phyloP scores from a whole-genome alignment of 2,329 filamentous ascomycete species.

The Cryphonectria japonica region DNA sequence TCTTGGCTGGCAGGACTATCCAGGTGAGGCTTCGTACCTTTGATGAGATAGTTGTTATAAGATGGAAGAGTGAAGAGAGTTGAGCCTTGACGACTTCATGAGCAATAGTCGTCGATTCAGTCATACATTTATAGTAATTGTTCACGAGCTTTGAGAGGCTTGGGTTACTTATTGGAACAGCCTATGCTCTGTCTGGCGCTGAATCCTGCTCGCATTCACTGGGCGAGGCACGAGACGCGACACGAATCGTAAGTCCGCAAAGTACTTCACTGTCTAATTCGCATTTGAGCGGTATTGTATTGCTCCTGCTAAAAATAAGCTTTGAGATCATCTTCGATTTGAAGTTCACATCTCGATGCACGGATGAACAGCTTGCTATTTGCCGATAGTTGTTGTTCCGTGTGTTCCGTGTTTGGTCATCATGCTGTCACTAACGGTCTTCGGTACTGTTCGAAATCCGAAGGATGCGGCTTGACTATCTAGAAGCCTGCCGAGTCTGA shows the following conservation, averaged over 20 bases:
- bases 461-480: background rate
- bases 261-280: too few species aligned
- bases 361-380: background rate
- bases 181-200: background rate
- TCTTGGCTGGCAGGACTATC: background rate
- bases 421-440: background rate
- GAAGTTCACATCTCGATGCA: background rate
- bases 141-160: background rate
- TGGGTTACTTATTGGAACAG: too few species aligned
- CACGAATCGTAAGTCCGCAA: background rate
- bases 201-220: conserved; percentile 2
- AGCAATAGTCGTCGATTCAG: background rate
- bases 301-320: background rate
- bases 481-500: background rate
- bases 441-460: background rate
- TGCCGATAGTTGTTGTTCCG: too few species aligned
- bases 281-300: background rate
- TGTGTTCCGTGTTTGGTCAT: background rate
- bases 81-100: background rate
- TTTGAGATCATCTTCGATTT: too few species aligned
- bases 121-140: background rate
- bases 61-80: background rate
- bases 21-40: background rate
- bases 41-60: too few species aligned
- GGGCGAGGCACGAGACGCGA: background rate